phyloP scores from a whole-genome alignment of 352 stramenopile species.

The Blastocystis sp. region DNA sequence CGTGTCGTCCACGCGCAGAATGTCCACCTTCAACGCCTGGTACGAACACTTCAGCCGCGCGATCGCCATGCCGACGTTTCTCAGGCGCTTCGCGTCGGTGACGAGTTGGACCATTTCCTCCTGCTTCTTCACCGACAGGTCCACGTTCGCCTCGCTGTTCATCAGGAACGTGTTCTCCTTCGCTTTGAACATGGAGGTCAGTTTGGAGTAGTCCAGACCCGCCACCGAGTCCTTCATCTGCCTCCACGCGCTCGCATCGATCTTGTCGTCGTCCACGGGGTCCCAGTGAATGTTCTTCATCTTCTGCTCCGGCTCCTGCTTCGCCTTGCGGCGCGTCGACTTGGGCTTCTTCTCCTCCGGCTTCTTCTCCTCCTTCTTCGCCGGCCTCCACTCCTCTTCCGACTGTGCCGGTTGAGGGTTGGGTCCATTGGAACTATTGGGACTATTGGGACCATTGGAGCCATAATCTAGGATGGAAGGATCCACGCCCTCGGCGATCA shows the following conservation, averaged over 20 bases:
- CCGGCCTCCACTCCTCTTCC: not conserved
- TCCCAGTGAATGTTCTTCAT: constrained; percentile 67
- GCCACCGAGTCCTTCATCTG: constrained; percentile 1
- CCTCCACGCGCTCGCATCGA: constrained; percentile 41
- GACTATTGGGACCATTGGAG: too few species aligned
- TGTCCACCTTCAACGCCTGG: constrained; percentile 5
- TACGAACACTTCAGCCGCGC: constrained; percentile 21
- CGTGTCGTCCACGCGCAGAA: constrained; percentile 35
- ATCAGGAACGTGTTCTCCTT: constrained; percentile 53
- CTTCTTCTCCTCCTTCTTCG: constrained; percentile 29
- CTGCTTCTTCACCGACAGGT: not conserved
- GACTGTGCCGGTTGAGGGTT: too few species aligned
- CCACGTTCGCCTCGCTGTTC: not conserved
- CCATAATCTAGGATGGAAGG: constrained; percentile 60
- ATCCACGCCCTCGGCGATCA: constrained; percentile 19
- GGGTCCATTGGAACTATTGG: too few species aligned
- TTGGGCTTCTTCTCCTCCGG: constrained; percentile 8
- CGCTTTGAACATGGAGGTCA: constrained; percentile 16
- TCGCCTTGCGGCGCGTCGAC: not conserved
- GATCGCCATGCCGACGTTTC: constrained; percentile 76
- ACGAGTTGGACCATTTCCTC: constrained; percentile 29
- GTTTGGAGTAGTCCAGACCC: not conserved
- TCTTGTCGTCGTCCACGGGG: constrained; percentile 6
- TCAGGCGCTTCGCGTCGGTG: constrained; percentile 39
- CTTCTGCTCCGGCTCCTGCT: not conserved